Base-by-base conservation (phyloP, 2,329 filamentous ascomycete genomes). In the Cadophora luteo-olivacea region DNA sequence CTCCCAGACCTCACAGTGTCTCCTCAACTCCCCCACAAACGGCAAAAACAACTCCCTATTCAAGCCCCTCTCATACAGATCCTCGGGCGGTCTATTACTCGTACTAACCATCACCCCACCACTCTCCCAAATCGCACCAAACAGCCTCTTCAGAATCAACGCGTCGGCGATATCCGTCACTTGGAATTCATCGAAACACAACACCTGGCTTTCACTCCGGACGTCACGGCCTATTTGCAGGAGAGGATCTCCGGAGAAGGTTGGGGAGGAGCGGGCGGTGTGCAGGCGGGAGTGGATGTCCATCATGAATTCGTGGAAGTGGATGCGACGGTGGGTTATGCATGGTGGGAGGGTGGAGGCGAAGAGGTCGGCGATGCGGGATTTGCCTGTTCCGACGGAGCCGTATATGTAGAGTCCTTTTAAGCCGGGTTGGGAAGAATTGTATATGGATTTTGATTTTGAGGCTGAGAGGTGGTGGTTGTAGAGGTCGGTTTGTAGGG, bases 261-360 rank as follows among this genome's bases (percentile, higher is more conserved):
- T 32, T 8, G 61, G 33, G 16, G 38, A 41, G 1, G 65, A 65
- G 29, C 55, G 68, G 1, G 65, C 65, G 3, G 41, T 57, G 49
- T 69, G 68, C n/a, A 67, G 65, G 16, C 68, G 68, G 16, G 41
- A 60, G 61, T 69, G 68, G 32, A 69, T 67, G 38, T 69, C 68
- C 52, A 69, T 67, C 65, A 69, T 69, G 61, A 69, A 69, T 24
- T 65, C 66, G 52, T 70, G 41, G 52, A 68, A 70, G 55, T 68
- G 68, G 2, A 66, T 52, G 12, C 65, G 65, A 8, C 68, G 36
- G 22, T 57, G 60, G 6, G 68, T 65, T 16, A 69, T 45, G 33
- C 45, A 41, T 9, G 65, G 9, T 0, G 65, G 65, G 49, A 69
- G 65, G 14, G 68, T 67, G n/a, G 64, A 24, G 33, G 65, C 61